Conservation (phyloP, 192 early-diverging fungal genomes). For the Paraglomus occultum region DNA sequence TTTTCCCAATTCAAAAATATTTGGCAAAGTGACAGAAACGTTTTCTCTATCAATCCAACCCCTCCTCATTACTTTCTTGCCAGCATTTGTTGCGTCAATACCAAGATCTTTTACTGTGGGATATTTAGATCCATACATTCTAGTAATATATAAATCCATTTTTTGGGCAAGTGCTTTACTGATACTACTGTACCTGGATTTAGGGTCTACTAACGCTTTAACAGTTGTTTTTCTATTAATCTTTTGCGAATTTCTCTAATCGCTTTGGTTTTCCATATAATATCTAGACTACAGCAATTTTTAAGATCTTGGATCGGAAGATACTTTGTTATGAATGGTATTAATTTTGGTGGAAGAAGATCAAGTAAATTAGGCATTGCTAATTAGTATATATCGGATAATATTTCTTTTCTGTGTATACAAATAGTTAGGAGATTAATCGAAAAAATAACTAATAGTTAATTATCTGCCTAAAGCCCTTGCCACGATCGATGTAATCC, state of each 20-base stretch:
- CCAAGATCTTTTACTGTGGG: too few species aligned
- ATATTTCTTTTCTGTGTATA: too few species aligned
- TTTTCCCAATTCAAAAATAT: constrained; percentile 11
- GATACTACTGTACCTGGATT: neutral
- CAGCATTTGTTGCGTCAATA: constrained; percentile 22
- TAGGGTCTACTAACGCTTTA: neutral
- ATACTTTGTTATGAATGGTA: constrained; percentile 10
- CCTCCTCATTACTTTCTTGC: constrained; percentile 16
- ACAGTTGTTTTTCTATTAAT: too few species aligned
- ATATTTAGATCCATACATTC: too few species aligned
- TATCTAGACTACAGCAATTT: neutral
- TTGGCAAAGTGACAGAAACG: constrained; percentile 10
- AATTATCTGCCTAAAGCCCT: too few species aligned
- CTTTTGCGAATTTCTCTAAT: neutral
- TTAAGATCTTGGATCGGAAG: constrained; percentile 19
- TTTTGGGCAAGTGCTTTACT: constrained; percentile 15
- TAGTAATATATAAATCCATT: constrained; percentile 7
- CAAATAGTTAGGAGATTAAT: too few species aligned
- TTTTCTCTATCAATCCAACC: constrained; percentile 19
- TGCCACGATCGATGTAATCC: too few species aligned
- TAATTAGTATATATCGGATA: too few species aligned
- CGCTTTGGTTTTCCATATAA: constrained; percentile 2
- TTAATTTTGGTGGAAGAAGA: neutral
- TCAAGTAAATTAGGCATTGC: too few species aligned
- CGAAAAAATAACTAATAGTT: too few species aligned